A percentile compares a stretch with the other conserved stretches of the same genome.
Conservation (phyloP, 2,329 filamentous ascomycete species). For the Xenoacremonium recifei region DNA sequence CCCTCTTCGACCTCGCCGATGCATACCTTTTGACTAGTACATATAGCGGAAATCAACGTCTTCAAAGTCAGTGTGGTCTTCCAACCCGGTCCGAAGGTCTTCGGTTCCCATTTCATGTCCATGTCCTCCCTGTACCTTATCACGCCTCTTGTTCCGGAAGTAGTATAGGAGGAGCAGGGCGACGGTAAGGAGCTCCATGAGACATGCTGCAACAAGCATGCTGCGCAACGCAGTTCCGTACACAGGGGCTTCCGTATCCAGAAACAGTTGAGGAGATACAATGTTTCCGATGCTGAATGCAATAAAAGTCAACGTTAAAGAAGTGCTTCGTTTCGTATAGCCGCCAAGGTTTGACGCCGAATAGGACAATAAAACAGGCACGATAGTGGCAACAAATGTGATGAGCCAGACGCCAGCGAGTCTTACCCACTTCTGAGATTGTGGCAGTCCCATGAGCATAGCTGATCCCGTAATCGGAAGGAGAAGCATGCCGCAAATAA, state of each 20-base stretch:
- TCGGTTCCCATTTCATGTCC: too few species aligned
- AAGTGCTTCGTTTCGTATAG: conserved; percentile 5
- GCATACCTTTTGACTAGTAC: too few species aligned
- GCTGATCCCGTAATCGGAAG: neutral
- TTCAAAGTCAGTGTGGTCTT: too few species aligned
- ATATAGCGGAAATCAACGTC: too few species aligned
- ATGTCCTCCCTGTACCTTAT: too few species aligned
- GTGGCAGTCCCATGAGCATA: neutral
- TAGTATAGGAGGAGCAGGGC: neutral
- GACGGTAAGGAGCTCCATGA: neutral
- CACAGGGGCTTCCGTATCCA: conserved; percentile 3
- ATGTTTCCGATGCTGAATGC: conserved; percentile 9
- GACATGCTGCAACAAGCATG: neutral
- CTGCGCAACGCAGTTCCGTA: conserved; percentile 5
- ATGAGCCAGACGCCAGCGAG: neutral
- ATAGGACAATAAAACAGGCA: neutral
- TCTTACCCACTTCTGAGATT: neutral
- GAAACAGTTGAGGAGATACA: conserved; percentile 8
- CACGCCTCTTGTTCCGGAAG: neutral
- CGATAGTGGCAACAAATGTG: neutral
- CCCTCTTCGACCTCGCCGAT: too few species aligned
- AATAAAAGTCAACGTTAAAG: conserved; percentile 5
- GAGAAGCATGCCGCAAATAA: neutral
- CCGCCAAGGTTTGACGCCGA: conserved; percentile 5
- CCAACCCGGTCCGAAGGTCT: too few species aligned